These are phyloP conservation scores for Pezizomycotina sp. DNA, from an alignment of 2,329 filamentous ascomycete species.

Conservation along the genomic window DNA sequence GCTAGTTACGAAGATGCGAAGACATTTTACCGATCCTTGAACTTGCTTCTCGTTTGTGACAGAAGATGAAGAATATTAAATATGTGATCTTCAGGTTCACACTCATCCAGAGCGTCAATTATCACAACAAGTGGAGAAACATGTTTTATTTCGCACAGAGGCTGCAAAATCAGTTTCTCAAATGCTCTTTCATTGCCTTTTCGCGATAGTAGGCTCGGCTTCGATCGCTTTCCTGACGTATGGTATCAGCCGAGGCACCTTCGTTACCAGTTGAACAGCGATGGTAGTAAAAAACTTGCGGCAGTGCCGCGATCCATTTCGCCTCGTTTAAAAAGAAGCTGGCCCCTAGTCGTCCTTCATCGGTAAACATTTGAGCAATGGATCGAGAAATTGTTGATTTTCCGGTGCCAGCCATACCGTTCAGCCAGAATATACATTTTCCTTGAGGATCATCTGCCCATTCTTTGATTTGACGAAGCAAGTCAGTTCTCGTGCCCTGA, in stretches of 20 bases:
- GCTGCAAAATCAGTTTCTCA: constrained; percentile 30
- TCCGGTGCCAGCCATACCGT: constrained; percentile 24
- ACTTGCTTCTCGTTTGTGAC: no score
- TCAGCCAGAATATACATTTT: constrained; percentile 28
- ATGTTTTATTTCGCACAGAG: constrained; percentile 24
- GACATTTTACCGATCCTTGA: constrained; percentile 10
- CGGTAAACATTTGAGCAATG: constrained; percentile 8
- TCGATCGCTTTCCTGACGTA: constrained; percentile 4
- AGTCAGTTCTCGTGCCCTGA: constrained; percentile 21
- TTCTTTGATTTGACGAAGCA: constrained; percentile 19
- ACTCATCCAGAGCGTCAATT: constrained; percentile 27
- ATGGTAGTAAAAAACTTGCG: constrained; percentile 15
- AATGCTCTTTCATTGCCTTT: constrained; percentile 30
- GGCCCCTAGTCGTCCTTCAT: constrained; percentile 8
- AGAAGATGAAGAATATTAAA: constrained; percentile 19
- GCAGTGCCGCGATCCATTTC: constrained; percentile 5
- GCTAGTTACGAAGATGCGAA: constrained; percentile 24
- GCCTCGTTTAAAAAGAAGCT: constrained; percentile 23
- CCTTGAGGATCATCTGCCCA: constrained; percentile 11
- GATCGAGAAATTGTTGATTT: constrained; percentile 19
- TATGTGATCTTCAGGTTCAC: constrained; percentile 21
- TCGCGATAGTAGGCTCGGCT: background rate
- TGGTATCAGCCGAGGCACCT: background rate
- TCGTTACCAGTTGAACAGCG: constrained; percentile 4
- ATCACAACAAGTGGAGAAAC: constrained; percentile 18